phyloP scores from a whole-genome alignment of 345 rosid genomes.

The Microcos paniculata region DNA sequence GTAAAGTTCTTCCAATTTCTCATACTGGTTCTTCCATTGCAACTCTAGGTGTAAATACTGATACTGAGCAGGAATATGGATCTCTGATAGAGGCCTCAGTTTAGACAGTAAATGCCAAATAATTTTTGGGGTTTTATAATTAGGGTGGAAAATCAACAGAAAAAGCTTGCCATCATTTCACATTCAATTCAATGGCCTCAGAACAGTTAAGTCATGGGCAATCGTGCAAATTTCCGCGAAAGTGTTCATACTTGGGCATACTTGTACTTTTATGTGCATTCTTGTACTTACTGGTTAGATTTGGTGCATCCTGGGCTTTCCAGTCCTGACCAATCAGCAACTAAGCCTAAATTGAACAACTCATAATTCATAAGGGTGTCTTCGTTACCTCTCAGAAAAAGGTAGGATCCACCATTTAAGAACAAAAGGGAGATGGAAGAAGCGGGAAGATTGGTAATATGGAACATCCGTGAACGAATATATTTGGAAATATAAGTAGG shows the following conservation, averaged over 20 bases:
- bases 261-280: no score
- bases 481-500: not conserved
- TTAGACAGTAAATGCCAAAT: not conserved
- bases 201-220: no score
- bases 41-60: no score
- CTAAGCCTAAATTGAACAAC: no score
- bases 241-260: not conserved
- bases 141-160: not conserved
- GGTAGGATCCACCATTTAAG: no score
- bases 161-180: not conserved
- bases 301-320: no score
- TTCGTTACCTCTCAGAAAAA: no score
- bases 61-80: not conserved
- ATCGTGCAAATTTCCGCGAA: not conserved
- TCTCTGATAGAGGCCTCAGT: not conserved
- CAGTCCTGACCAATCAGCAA: no score
- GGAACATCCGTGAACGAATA: not conserved
- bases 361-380: no score
- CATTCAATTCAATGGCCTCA: not conserved
- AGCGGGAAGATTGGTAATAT: not conserved
- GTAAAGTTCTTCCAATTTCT: no score
- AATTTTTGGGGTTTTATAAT: not conserved
- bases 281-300: no score
- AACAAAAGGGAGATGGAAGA: not conserved
- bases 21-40: no score